Conservation (phyloP, 2,329 filamentous ascomycete species). For the Boeremia exigua region DNA sequence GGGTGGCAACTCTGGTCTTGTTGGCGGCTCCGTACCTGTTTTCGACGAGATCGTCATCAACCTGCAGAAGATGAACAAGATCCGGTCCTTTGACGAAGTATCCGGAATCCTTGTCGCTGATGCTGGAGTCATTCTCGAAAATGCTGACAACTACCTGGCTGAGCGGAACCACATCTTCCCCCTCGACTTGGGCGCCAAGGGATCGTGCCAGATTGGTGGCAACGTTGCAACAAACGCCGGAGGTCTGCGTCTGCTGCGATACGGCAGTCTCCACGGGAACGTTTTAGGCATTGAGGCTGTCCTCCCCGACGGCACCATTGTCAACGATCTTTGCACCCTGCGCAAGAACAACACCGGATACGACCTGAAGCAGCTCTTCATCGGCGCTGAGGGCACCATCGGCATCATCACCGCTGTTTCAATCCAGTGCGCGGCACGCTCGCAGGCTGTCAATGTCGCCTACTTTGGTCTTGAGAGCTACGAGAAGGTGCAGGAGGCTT, state of each 20-base stretch:
- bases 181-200: constrained; percentile 95
- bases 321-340: constrained; percentile 85
- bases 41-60: constrained; percentile 98
- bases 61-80: constrained; percentile 86
- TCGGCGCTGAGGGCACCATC: constrained; percentile 92
- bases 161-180: constrained; percentile 90
- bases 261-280: constrained; percentile 92
- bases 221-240: constrained; percentile 97
- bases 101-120: constrained; percentile 90
- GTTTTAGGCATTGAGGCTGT: constrained; percentile 94
- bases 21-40: constrained; percentile 93
- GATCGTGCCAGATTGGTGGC: constrained; percentile 93
- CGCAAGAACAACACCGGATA: constrained; percentile 99
- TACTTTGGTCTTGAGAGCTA: constrained; percentile 92
- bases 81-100: constrained; percentile 90
- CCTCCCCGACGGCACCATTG: constrained; percentile 87
- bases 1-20: constrained; percentile 94
- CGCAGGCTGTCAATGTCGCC: constrained; percentile 89
- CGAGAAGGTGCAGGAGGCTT: constrained; percentile 85
- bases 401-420: constrained; percentile 92
- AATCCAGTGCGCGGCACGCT: constrained; percentile 85
- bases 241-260: constrained; percentile 84
- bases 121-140: constrained; percentile 88
- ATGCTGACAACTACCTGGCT: constrained; percentile 83
- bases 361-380: constrained; percentile 95